Evolutionary conservation across 2,329 filamentous ascomycete genomes (phyloP), one percentile per base, ranked within the genome.

Genomic region (Arthrobotrys megalospora): DNA sequence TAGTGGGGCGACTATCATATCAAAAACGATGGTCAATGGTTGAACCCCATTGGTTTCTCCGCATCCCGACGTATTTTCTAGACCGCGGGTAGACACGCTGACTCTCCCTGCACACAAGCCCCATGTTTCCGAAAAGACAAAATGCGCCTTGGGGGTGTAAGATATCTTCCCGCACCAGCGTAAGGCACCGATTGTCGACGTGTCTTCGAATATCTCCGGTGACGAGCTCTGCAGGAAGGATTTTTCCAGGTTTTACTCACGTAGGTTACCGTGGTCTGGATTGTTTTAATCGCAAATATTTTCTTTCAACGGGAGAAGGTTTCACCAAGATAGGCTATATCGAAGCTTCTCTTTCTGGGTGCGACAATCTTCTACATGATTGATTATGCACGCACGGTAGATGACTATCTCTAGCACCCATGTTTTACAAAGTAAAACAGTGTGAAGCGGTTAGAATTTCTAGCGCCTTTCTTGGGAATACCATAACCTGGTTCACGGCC

Each of bases 141-240:
- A 45, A 32, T 47, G n/a, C 21, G 43, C 50, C 34, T 45, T 43
- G 7, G 43, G 21, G 14, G 24, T 38, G 38, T 47, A 8, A 55
- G 69, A 73, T 73, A 73, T 73, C 69, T 73, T 73, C 69, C 69
- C 69, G 69, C 69, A 47, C n/a, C 24, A 58, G 16, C 60, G 41
- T 36, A 38, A 70, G 65, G 65, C 72, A 65, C 48, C 36, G 68
- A 65, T 32, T 28, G 47, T 58, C 21, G 58, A 43, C 43, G 19
- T 76, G 65, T 76, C 72, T 70, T 76, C 65, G 65, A 76, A 76
- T 69, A 76, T 76, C 45, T 58, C 72, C 72, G 72, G 68, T 58
- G 60, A n/a, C 60, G 72, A 76, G 72, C 72, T 76, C 71, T 53
- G 45, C 36, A 16, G 1, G 52, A 62, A 50, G 32, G 19, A 36